Conservation (phyloP, 768 basidiomycete genomes). For the Astraeus odoratus region DNA sequence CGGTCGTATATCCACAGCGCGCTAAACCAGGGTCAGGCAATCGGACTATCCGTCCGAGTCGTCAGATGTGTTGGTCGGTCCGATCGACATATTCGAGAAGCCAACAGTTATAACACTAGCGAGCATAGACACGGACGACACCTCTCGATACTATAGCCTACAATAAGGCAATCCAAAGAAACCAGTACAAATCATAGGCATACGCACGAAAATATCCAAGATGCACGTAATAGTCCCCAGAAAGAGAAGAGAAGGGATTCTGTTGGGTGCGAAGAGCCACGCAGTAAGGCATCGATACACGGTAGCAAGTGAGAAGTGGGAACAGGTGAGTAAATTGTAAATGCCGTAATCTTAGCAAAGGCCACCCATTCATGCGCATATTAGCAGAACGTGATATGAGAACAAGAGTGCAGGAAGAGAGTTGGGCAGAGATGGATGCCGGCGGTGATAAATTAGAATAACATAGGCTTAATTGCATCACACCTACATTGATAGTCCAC, state of each 20-base stretch:
- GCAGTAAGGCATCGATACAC: no score
- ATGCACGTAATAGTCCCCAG: no score
- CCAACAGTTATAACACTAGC: no score
- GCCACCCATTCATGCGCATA: background rate
- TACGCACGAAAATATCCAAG: background rate
- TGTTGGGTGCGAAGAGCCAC: no score
- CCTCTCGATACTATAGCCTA: background rate
- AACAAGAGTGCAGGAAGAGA: background rate
- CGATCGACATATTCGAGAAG: no score
- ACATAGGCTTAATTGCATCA: background rate
- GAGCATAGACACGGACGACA: no score
- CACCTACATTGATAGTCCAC: background rate
- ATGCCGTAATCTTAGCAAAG: background rate
- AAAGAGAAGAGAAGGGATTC: no score
- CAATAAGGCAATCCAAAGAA: background rate
- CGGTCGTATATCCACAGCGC: no score
- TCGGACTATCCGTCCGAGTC: no score
- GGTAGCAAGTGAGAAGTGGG: background rate
- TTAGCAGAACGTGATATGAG: background rate
- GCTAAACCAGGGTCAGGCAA: no score
- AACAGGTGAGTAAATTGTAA: background rate
- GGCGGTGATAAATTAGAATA: background rate
- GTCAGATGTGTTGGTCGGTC: no score
- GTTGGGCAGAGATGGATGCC: no score
- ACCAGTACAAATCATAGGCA: background rate